Evolutionary conservation across 2,329 filamentous ascomycete species (phyloP), one percentile per base, ranked within the genome.

Genomic region (Aspergillus bombycis): DNA sequence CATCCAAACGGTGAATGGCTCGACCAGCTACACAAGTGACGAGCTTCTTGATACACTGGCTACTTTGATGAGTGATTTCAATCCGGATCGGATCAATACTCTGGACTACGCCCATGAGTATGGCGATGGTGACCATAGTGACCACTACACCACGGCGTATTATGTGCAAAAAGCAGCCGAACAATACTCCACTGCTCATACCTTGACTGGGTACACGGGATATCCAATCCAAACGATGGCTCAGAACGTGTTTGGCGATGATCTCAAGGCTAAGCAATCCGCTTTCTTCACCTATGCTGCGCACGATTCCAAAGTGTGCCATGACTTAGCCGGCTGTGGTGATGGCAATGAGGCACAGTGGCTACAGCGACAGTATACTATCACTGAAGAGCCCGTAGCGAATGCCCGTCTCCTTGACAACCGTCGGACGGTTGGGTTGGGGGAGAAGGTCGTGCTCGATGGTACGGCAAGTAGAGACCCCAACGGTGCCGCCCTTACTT

Each of bases 401-500:
- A 54, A 54, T 19, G 32, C 52, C 21, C 14, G 21, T 19, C 12
- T 19, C 11, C 10, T 26, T 2, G 10, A 19, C 2, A 21, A 4
- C 26, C 52, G 32, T 23, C 50, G 45, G 7, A 34, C 60, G 4
- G 57, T 52, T 34, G 60, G 43, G 46, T 7, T 43, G 23, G 41
- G 21, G 23, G 53, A 34, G 12, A 59, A 19, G 19, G 57, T 65
- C 9, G 26, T 32, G 30, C 34, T 65, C 16, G 53, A 62, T 26
- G 63, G 63, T 41, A 53, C 61, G 46, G n/a, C 21, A 5, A 63
- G 60, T 30, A 38, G 32, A 55, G 14, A 14, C 21, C 52, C 52
- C 21, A 23, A 23, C 41, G 36, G 21, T 16, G 23, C 11, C 12
- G 19, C 32, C 6, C 52, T 58, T 41, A 14, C 10, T 38, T 61